Conservation (phyloP, 192 early-diverging fungal species). For the Entomortierella lignicola region DNA sequence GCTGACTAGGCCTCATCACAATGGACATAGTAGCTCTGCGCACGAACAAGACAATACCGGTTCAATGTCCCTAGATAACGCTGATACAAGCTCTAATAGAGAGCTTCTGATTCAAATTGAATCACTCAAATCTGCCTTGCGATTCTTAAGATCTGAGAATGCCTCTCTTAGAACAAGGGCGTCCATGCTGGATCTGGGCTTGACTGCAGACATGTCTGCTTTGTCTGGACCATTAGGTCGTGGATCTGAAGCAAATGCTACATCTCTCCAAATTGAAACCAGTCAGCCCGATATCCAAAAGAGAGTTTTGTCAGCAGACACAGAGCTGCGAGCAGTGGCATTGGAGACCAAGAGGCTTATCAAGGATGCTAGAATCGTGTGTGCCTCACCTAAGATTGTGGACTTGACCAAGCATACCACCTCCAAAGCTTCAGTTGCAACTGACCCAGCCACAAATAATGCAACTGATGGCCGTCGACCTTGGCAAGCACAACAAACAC, state of each 20-base stretch:
- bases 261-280: neutral
- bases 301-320: constrained; percentile 14
- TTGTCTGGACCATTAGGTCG: constrained; percentile 36
- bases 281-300: constrained; percentile 10
- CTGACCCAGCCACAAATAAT: neutral
- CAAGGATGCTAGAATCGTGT: constrained; percentile 53
- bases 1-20: constrained; percentile 8
- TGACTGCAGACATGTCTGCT: constrained; percentile 35
- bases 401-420: constrained; percentile 47
- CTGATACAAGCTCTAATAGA: constrained; percentile 21
- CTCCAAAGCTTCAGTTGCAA: constrained; percentile 9
- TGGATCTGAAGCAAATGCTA: constrained; percentile 9
- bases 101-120: constrained; percentile 66
- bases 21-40: constrained; percentile 6
- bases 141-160: constrained; percentile 86
- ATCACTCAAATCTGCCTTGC: constrained; percentile 77
- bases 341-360: constrained; percentile 61
- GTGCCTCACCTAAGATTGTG: constrained; percentile 65
- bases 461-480: constrained; percentile 25
- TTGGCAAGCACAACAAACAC: constrained; percentile 61
- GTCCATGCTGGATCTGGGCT: constrained; percentile 54
- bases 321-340: constrained; percentile 55
- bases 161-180: constrained; percentile 77
- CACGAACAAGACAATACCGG: constrained; percentile 37
- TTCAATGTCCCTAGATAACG: constrained; percentile 8